Evolutionary conservation across 306 rosid genomes (phyloP), one percentile per base, ranked within the genome.

Genomic region (Cyamopsis tetragonoloba): DNA sequence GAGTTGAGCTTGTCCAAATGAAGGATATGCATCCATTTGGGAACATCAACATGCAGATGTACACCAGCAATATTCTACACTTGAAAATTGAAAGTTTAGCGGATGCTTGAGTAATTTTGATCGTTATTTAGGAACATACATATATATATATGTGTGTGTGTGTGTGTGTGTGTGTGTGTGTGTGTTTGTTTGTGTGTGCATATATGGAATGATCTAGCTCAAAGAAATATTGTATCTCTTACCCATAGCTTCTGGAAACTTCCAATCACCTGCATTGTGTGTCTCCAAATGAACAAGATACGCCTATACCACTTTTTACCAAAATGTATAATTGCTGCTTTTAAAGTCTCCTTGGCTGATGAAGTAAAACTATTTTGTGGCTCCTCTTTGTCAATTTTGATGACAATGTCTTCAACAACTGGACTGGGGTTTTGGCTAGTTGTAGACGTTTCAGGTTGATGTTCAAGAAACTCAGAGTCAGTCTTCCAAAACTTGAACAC

Each of bases 11-110:
- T 83, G 80, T 90, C 97, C 86, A 86, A 65, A 76, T 76, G 96
- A 85, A 95, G 95, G 62, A 90, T 69, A 72, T 14, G 89, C 85
- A 83, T 68, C 99, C 96, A 95, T 85, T 91, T 95, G 48, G 96
- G 96, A 75, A 85, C 62, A 79, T 95, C 97, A 77, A 95, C 88
- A 88, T 88, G 77, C 51, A 84, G 79, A 80, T 79, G 87, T 73
- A 95, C 83, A 56, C 97, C 97, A 43, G 96, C 79, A 79, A 90
- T 66, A 82, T 79, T 81, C 99, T 95, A 85, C 91, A 85, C 53
- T 69, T 69, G 57, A 72, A 79, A 56, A 34, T 61, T 72, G 28
- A 59, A 67, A 65, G 37, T 42, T 80, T 32, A 77, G 77, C 59
- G 75, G 37, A 69, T 22, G 38, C 22, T 73, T 63, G 43, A 48